Evolutionary conservation across 306 rosid species (phyloP), one percentile per base, ranked within the genome.

Genomic region (Pyrus pyrifolia): DNA sequence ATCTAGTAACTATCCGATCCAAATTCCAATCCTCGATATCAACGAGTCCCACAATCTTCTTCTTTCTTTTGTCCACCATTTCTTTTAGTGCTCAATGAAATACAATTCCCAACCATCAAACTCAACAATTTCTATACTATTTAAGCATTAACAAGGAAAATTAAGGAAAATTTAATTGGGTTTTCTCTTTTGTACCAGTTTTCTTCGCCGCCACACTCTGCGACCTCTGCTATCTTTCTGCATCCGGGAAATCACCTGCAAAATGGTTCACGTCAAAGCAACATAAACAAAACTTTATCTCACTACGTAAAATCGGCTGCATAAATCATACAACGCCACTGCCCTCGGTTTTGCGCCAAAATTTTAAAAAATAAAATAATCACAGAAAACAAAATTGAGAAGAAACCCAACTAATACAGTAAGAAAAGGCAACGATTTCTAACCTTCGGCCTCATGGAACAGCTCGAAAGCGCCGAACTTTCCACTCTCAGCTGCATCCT

Each of bases 161-260:
- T 13, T 25, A 61, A 14, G 21, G 10, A 60, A 2, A 1, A 61
- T 12, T 27, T 5, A 61, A 61, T 27, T 61, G 35, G 67, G 19
- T 30, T 14, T 61, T 29, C 1, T 11, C 63, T 6, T 61, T 13
- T 4, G 30, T 87, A 94, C 96, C 97, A 94, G 60, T 87, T 80
- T 94, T 77, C 98, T 90, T 80, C 97, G 86, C 71, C 91, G 86
- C 98, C 97, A 91, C 44, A 94, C 80, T 75, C 84, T 84, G 71
- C 96, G 87, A 59, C 91, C 90, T 33, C 76, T 71, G 74, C 23
- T 63, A 33, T 78, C 87, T 74, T 66, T 87, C 57, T 88, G 90
- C 89, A 84, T 86, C 63, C 72, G 80, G 13, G 87, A 81, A 66
- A 81, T 45, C 67, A 88, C 84, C 97, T 88, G 76, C 78, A 86